Conservation (phyloP, 371 early-diverging fungal species). For the Mortierella sp. region DNA sequence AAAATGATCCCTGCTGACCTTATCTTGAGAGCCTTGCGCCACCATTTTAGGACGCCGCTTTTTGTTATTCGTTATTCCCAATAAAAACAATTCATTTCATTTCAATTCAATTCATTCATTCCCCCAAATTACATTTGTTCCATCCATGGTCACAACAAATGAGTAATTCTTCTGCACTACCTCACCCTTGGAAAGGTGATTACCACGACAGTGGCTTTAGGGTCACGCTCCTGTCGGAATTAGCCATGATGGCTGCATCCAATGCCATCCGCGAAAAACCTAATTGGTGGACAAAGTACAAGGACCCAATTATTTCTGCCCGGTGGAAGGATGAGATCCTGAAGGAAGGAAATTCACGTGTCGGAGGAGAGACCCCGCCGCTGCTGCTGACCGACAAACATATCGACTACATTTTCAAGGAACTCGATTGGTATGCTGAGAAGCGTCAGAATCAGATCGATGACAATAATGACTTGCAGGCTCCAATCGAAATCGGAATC, state of each 20-base stretch:
- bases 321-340: conserved; percentile 60
- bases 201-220: conserved; percentile 11
- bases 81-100: too few relatives aligned
- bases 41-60: too few relatives aligned
- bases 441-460: conserved; percentile 34
- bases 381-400: conserved; percentile 56
- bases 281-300: conserved; percentile 59
- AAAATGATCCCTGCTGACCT: too few relatives aligned
- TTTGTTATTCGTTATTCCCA: too few relatives aligned
- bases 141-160: too few relatives aligned
- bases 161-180: too few relatives aligned
- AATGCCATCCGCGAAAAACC: conserved; percentile 61
- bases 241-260: conserved; percentile 22
- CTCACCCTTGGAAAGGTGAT: conserved; percentile 18
- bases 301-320: conserved; percentile 34
- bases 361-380: too few relatives aligned
- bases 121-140: too few relatives aligned
- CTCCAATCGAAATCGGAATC: conserved; percentile 34
- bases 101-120: too few relatives aligned
- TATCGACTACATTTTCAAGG: conserved; percentile 56
- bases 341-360: too few relatives aligned
- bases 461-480: conserved; percentile 5
- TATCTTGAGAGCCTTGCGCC: too few relatives aligned
- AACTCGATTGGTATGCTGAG: conserved; percentile 52
- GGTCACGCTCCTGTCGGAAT: conserved; percentile 14